Conservation (phyloP, 208 protist genomes). For the Porcisia hertigi region DNA sequence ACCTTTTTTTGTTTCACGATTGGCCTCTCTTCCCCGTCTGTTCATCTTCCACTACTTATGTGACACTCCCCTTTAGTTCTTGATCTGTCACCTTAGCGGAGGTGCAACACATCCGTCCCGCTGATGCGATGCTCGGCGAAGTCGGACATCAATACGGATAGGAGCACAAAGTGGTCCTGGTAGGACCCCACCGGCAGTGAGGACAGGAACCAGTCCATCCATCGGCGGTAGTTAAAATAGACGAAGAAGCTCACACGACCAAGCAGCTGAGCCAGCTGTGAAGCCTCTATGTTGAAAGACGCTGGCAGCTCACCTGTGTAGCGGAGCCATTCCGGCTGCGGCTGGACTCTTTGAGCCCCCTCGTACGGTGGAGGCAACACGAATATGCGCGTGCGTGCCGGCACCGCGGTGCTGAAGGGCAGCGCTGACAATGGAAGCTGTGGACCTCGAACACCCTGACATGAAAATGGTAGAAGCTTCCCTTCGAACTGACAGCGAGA, state of each 20-base stretch:
- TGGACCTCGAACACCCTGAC: background rate
- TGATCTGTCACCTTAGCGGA: slow-evolving; percentile 1
- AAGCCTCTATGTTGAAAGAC: slow-evolving; percentile 13
- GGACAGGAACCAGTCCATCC: slow-evolving; percentile 31
- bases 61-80: background rate
- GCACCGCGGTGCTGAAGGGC: slow-evolving; percentile 16
- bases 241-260: slow-evolving; percentile 30
- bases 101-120: slow-evolving; percentile 19
- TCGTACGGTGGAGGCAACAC: slow-evolving; percentile 19
- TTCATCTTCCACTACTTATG: background rate
- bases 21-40: background rate
- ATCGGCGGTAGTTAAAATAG: slow-evolving; percentile 31
- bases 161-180: slow-evolving; percentile 34
- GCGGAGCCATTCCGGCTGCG: slow-evolving; percentile 26
- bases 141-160: slow-evolving; percentile 28
- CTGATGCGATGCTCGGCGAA: slow-evolving; percentile 32
- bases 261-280: slow-evolving; percentile 12
- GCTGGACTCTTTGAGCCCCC: slow-evolving; percentile 2
- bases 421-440: slow-evolving; percentile 10
- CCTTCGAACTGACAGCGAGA: slow-evolving; percentile 24
- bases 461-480: background rate
- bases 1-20: background rate
- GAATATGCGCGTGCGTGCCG: slow-evolving; percentile 13
- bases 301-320: slow-evolving; percentile 30
- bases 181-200: slow-evolving; percentile 23